Conservation (phyloP, 1,284 basidiomycete genomes). For the Pseudozyma sp. region DNA sequence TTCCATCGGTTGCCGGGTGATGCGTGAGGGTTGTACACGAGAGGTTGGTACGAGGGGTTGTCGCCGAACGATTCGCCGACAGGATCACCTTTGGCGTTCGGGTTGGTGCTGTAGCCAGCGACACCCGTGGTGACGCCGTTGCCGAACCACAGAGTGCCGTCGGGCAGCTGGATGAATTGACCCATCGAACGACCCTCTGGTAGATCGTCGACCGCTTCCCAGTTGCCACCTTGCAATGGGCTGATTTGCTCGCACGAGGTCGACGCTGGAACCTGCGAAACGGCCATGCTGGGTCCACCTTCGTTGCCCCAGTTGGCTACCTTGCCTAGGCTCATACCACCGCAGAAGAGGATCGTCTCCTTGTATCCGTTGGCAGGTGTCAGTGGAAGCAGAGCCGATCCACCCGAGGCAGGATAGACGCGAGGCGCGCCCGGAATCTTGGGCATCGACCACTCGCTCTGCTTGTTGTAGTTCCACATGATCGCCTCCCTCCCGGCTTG, state of each 20-base stretch:
- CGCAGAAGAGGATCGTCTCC: conserved; percentile 63
- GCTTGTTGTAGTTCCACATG: conserved; percentile 51
- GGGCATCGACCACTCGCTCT: conserved; percentile 49
- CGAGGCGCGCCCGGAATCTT: conserved; percentile 50
- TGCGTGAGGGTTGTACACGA: conserved; percentile 59
- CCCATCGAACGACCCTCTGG: conserved; percentile 59
- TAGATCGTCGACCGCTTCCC: conserved; percentile 51
- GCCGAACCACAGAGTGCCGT: conserved; percentile 60
- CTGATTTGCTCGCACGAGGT: conserved; percentile 60
- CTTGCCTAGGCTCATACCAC: conserved; percentile 54
- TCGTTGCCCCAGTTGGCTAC: conserved; percentile 58
- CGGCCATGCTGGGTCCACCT: conserved; percentile 47
- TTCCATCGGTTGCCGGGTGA: conserved; percentile 52
- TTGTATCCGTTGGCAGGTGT: conserved; percentile 54
- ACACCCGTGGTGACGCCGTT: conserved; percentile 63
- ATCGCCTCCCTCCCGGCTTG: conserved; percentile 55
- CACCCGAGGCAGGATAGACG: conserved; percentile 62
- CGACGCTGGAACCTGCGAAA: conserved; percentile 48
- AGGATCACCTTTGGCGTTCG: conserved; percentile 48
- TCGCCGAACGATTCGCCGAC: conserved; percentile 66
- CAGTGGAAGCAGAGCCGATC: conserved; percentile 56
- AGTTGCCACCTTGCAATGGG: conserved; percentile 41
- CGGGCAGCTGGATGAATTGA: conserved; percentile 60
- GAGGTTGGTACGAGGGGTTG: conserved; percentile 51
- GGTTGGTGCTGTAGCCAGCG: conserved; percentile 58